Evolutionary conservation across 345 rosid species (phyloP).

Genomic region (Ricinus communis): DNA sequence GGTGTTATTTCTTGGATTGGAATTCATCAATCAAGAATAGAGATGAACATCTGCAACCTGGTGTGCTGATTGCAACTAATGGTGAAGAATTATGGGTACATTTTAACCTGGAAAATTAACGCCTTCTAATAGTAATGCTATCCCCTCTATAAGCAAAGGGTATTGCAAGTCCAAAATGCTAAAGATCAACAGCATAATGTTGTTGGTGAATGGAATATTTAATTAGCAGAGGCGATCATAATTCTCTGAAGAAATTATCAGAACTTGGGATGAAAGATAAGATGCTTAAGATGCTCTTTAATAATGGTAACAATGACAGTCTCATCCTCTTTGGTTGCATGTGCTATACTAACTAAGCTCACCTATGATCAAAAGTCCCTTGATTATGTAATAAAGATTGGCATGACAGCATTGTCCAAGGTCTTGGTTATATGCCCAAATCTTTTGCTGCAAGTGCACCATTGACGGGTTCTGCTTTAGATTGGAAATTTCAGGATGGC

Average conservation of each 20-base stretch:
- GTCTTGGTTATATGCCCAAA: neutral
- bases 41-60: neutral
- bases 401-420: neutral
- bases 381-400: neutral
- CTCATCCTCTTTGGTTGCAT: neutral
- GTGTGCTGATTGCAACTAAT: neutral
- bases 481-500: neutral
- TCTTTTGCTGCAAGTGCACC: neutral
- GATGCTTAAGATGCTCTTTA: neutral
- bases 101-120: neutral
- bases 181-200: neutral
- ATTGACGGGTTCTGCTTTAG: neutral
- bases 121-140: neutral
- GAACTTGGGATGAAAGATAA: conserved; percentile 2
- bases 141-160: neutral
- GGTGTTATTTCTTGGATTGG: neutral
- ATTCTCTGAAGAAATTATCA: neutral
- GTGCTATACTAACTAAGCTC: neutral
- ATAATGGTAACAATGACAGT: no score
- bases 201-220: neutral
- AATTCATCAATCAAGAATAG: neutral
- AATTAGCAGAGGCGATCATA: neutral
- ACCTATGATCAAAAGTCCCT: neutral
- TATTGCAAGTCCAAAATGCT: neutral
- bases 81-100: neutral